Conservation (phyloP, 2,329 filamentous ascomycete genomes). For the Aspergillus ochraceoroseus region DNA sequence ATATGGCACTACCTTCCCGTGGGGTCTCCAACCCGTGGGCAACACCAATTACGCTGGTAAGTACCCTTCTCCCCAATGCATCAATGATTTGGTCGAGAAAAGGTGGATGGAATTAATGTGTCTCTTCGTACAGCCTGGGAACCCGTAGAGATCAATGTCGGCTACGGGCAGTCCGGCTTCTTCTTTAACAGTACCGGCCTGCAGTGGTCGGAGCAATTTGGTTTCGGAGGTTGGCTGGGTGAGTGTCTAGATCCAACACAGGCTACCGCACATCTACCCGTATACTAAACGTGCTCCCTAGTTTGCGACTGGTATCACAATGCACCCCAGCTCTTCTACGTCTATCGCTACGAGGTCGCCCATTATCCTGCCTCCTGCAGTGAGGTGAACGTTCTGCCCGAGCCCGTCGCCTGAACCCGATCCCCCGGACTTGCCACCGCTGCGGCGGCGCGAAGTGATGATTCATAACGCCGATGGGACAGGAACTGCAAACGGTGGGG, state of each 20-base stretch:
- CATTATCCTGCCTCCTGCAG: slow-evolving; percentile 33
- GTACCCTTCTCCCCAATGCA: no score
- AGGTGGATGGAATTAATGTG: no score
- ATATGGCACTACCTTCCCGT: slow-evolving; percentile 28
- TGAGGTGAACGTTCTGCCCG: slow-evolving; percentile 29
- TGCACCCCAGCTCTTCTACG: slow-evolving; percentile 40
- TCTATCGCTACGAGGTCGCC: slow-evolving; percentile 24
- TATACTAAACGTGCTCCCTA: slow-evolving; percentile 18
- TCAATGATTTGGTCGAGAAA: no score
- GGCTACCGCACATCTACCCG: background rate
- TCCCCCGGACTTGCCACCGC: slow-evolving; percentile 1
- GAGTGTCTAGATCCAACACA: slow-evolving; percentile 19
- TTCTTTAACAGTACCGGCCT: slow-evolving; percentile 27
- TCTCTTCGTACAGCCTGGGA: slow-evolving; percentile 32
- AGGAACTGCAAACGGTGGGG: no score
- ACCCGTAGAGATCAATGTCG: slow-evolving; percentile 34
- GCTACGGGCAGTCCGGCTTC: slow-evolving; percentile 31
- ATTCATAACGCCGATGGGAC: slow-evolving; percentile 13
- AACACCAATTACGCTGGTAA: slow-evolving; percentile 35
- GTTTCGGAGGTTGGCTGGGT: slow-evolving; percentile 41
- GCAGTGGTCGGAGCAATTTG: slow-evolving; percentile 27
- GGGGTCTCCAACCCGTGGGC: slow-evolving; percentile 28
- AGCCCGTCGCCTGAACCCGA: slow-evolving; percentile 23
- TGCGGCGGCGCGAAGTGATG: slow-evolving; percentile 17
- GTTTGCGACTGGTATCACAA: slow-evolving; percentile 42